Conservation (phyloP, 805 yeast species). For the Hanseniaspora meyeri region DNA sequence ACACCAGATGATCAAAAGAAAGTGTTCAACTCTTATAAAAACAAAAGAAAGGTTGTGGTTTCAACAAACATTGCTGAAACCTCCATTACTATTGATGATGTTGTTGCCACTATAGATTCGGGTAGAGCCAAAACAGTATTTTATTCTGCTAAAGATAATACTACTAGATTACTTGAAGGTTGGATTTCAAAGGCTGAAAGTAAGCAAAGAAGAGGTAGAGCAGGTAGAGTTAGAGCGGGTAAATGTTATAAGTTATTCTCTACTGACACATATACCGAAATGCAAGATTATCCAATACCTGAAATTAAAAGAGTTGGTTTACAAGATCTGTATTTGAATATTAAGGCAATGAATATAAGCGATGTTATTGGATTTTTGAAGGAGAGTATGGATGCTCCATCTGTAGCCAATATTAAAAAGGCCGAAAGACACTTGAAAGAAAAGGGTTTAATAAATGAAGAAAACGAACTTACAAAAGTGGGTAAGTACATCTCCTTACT, state of each 20-base stretch:
- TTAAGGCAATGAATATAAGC: slow-evolving; percentile 76
- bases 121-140: slow-evolving; percentile 74
- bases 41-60: slow-evolving; percentile 66
- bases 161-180: slow-evolving; percentile 58
- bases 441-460: slow-evolving; percentile 56
- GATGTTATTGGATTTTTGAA: slow-evolving; percentile 59
- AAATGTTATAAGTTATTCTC: slow-evolving; percentile 72
- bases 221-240: slow-evolving; percentile 89
- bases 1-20: slow-evolving; percentile 68
- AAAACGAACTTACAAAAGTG: slow-evolving; percentile 48
- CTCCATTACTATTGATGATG: slow-evolving; percentile 89
- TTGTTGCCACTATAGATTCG: slow-evolving; percentile 79
- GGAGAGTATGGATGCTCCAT: slow-evolving; percentile 76
- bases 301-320: slow-evolving; percentile 77
- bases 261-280: slow-evolving; percentile 40
- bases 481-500: slow-evolving; percentile 70
- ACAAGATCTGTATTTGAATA: slow-evolving; percentile 70
- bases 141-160: slow-evolving; percentile 54
- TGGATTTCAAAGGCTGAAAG: slow-evolving; percentile 90
- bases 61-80: slow-evolving; percentile 95
- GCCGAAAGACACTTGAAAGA: slow-evolving; percentile 41
- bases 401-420: slow-evolving; percentile 28
- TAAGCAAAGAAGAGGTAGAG: slow-evolving; percentile 87
- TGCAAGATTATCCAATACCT: slow-evolving; percentile 70
- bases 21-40: slow-evolving; percentile 50